These are phyloP conservation scores for Hortaea werneckii DNA, from an alignment of 2,329 filamentous ascomycete genomes.

Conservation along the genomic window DNA sequence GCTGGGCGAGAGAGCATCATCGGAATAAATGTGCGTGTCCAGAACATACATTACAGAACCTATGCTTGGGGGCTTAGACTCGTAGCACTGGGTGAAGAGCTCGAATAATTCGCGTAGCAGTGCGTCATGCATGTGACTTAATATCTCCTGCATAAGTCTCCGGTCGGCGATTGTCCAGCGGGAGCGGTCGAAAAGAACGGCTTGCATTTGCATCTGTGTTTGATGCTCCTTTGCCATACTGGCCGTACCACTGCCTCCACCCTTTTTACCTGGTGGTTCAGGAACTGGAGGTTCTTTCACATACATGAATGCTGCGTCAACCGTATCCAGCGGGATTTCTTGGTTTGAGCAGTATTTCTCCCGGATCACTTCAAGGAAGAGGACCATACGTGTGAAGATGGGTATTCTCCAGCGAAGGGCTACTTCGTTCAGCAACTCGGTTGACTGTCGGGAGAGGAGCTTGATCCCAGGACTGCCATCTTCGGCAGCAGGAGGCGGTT, in stretches of 20 bases:
- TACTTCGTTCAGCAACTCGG: conserved; percentile 75
- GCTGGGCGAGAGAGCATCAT: conserved; percentile 59
- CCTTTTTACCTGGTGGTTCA: conserved; percentile 17
- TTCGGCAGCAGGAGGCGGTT: conserved; percentile 38
- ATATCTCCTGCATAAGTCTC: conserved; percentile 58
- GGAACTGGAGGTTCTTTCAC: conserved; percentile 58
- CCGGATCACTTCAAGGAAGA: conserved; percentile 74
- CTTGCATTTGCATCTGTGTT: conserved; percentile 36
- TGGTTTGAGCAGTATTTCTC: conserved; percentile 71
- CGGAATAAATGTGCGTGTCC: conserved; percentile 69
- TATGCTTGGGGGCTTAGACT: conserved; percentile 73
- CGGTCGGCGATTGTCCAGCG: conserved; percentile 43
- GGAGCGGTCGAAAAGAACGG: conserved; percentile 39
- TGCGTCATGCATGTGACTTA: conserved; percentile 67
- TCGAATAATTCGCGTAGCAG: conserved; percentile 80
- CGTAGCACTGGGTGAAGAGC: conserved; percentile 78
- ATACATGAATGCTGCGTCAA: conserved; percentile 75
- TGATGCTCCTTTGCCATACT: conserved; percentile 17
- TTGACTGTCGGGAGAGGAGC: conserved; percentile 62
- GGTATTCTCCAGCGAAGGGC: conserved; percentile 84
- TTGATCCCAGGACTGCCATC: conserved; percentile 42
- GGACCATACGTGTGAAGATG: conserved; percentile 64
- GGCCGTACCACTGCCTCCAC: conserved; percentile 45
- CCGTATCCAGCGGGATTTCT: conserved; percentile 67
- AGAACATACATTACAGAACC: conserved; percentile 72